These are phyloP conservation scores for Alisma plantagoaquatica DNA, from an alignment of 106 monocot species.

Conservation along the genomic window DNA sequence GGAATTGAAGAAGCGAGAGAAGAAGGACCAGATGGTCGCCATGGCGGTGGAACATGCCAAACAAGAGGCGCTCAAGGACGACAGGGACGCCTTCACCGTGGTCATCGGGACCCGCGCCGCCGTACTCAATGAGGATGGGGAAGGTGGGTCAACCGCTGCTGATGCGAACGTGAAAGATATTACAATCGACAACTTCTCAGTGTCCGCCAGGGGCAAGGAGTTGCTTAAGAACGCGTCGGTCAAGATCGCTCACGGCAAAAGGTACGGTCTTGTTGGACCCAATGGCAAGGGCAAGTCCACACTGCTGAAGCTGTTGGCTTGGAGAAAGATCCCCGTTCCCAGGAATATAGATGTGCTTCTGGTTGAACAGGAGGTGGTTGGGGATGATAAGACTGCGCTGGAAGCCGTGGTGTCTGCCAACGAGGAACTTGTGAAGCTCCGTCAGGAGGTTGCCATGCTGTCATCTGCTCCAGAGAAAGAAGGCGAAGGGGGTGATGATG, in stretches of 20 bases:
- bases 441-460: conserved; percentile 26
- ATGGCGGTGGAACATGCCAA: conserved; percentile 26
- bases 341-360: conserved; percentile 59
- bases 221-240: conserved; percentile 61
- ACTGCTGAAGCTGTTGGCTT: conserved; percentile 54
- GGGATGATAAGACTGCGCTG: conserved; percentile 44
- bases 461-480: conserved; percentile 10
- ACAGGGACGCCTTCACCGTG: conserved; percentile 70
- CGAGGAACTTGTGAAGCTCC: conserved; percentile 39
- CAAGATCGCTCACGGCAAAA: conserved; percentile 50
- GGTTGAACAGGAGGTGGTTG: conserved; percentile 69
- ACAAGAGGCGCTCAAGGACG: conserved; percentile 51
- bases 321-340: conserved; percentile 67
- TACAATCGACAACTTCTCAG: conserved; percentile 60
- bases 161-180: conserved; percentile 59
- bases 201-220: conserved; percentile 68
- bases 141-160: conserved; percentile 16
- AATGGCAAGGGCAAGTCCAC: conserved; percentile 77
- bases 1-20: conserved; percentile 63
- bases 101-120: conserved; percentile 28
- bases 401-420: conserved; percentile 62
- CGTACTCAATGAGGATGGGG: conserved; percentile 19
- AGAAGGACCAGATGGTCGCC: conserved; percentile 44
- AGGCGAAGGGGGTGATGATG: conserved; percentile 6
- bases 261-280: conserved; percentile 74